Percentiles rank a stretch among this genome's conserved stretches.
Evolutionary conservation across 1,284 basidiomycete species (phyloP).

Genomic region (Rhodotorula mucilaginosa): DNA sequence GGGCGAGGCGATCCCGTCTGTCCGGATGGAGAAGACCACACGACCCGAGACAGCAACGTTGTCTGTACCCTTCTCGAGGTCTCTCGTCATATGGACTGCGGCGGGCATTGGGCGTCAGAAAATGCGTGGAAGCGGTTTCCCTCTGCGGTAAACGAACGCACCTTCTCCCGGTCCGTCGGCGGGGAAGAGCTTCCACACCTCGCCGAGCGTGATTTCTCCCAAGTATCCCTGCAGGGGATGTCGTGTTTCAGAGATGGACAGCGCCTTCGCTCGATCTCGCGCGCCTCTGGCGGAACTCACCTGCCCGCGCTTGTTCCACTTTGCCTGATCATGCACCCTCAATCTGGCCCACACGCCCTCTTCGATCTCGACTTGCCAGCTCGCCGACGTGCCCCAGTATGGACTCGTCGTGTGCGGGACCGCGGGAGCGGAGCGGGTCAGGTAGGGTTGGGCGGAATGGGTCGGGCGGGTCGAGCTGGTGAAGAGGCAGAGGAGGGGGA

Average conservation of each 20-base stretch:
- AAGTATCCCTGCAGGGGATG: slow-evolving; percentile 70
- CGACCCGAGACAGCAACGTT: slow-evolving; percentile 81
- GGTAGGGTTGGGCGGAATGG: slow-evolving; percentile 4
- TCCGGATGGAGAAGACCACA: slow-evolving; percentile 73
- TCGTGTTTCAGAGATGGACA: background rate
- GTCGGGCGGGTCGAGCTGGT: background rate
- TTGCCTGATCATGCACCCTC: slow-evolving; percentile 89
- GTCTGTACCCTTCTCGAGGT: slow-evolving; percentile 80
- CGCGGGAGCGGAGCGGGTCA: background rate
- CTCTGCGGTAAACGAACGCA: slow-evolving; percentile 47
- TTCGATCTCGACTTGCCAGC: slow-evolving; percentile 80
- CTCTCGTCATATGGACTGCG: slow-evolving; percentile 58
- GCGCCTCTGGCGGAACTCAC: background rate
- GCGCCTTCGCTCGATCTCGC: background rate
- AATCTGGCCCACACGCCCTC: slow-evolving; percentile 62
- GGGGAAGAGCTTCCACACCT: slow-evolving; percentile 79
- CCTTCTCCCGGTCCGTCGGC: slow-evolving; percentile 79
- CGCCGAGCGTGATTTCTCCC: slow-evolving; percentile 79
- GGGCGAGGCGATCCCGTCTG: slow-evolving; percentile 55
- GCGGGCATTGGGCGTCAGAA: background rate
- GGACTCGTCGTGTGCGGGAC: slow-evolving; percentile 65
- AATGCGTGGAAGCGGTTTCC: background rate
- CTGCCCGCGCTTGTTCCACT: slow-evolving; percentile 82
- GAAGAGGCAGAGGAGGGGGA: slow-evolving; percentile 20
- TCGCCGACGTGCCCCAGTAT: slow-evolving; percentile 60